phyloP scores from a whole-genome alignment of 208 protist genomes.

The Trypanosomatidae sp. region DNA sequence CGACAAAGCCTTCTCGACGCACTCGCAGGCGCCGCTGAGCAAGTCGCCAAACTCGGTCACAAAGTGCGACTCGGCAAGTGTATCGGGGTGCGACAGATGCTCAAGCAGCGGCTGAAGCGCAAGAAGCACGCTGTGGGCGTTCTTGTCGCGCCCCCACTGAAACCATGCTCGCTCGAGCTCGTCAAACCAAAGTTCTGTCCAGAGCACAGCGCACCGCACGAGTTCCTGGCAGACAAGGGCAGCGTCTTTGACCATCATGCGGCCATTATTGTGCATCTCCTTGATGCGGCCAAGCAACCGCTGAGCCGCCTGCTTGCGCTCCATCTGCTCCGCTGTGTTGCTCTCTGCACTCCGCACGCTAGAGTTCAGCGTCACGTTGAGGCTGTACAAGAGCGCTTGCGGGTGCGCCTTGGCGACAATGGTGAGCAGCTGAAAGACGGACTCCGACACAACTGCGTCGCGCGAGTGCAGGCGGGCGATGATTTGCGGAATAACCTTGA shows the following conservation, averaged over 20 bases:
- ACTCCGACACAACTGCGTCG: slow-evolving; percentile 82
- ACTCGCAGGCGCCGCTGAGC: slow-evolving; percentile 59
- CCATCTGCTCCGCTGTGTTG: slow-evolving; percentile 49
- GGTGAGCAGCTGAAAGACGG: slow-evolving; percentile 94
- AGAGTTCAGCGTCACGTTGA: slow-evolving; percentile 96
- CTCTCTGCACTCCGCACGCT: slow-evolving; percentile 35
- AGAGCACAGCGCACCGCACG: slow-evolving; percentile 98
- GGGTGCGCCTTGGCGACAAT: slow-evolving; percentile 97
- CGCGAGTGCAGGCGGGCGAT: slow-evolving; percentile 98
- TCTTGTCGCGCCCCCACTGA: slow-evolving; percentile 96
- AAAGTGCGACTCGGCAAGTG: slow-evolving; percentile 96
- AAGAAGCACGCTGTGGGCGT: slow-evolving; percentile 92
- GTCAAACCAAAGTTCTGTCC: slow-evolving; percentile 95
- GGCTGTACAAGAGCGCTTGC: slow-evolving; percentile 99
- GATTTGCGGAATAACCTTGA: slow-evolving; percentile 99
- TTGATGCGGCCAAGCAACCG: slow-evolving; percentile 77
- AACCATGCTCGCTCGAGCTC: slow-evolving; percentile 96
- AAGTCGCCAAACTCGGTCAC: slow-evolving; percentile 74
- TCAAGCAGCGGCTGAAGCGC: slow-evolving; percentile 95
- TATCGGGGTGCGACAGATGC: slow-evolving; percentile 91
- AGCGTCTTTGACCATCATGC: slow-evolving; percentile 94
- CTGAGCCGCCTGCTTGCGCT: slow-evolving; percentile 71
- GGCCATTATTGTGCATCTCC: slow-evolving; percentile 85
- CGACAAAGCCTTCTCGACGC: slow-evolving; percentile 82
- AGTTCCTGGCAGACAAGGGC: slow-evolving; percentile 97